These are phyloP conservation scores for Pochonia chlamydosporia DNA, from an alignment of 2,329 filamentous ascomycete species.

Conservation along the genomic window DNA sequence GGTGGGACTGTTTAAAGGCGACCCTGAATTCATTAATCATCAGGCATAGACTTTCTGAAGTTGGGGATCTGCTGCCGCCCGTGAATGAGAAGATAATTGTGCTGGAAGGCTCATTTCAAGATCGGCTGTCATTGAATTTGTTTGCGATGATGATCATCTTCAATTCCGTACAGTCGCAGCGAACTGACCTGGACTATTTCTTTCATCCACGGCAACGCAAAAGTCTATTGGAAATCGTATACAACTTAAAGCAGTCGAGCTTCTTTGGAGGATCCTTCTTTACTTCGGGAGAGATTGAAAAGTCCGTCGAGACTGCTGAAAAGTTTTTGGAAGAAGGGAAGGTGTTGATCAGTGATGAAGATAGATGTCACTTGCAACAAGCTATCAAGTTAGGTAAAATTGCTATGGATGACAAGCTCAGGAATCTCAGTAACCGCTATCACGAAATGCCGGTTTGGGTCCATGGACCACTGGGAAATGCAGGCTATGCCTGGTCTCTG, in stretches of 20 bases:
- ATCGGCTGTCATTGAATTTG: slow-evolving; percentile 75
- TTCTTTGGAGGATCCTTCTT: slow-evolving; percentile 83
- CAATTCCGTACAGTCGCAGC: slow-evolving; percentile 83
- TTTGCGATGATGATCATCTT: slow-evolving; percentile 80
- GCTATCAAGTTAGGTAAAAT: slow-evolving; percentile 61
- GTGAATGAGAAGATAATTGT: slow-evolving; percentile 67
- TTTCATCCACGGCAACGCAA: slow-evolving; percentile 73
- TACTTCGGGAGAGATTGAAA: slow-evolving; percentile 54
- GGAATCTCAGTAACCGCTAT: slow-evolving; percentile 59
- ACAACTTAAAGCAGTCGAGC: slow-evolving; percentile 74
- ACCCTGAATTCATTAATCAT: slow-evolving; percentile 77
- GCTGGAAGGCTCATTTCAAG: slow-evolving; percentile 77
- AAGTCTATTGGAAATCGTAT: slow-evolving; percentile 61
- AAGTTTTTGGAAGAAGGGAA: slow-evolving; percentile 60
- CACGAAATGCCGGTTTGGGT: slow-evolving; percentile 78
- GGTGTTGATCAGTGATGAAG: slow-evolving; percentile 52
- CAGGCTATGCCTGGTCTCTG: slow-evolving; percentile 63
- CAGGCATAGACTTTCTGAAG: slow-evolving; percentile 68
- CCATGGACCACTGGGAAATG: slow-evolving; percentile 56
- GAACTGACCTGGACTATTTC: slow-evolving; percentile 79
- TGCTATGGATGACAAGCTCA: slow-evolving; percentile 55
- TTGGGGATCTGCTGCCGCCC: slow-evolving; percentile 63
- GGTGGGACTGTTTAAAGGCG: slow-evolving; percentile 56
- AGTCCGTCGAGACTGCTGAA: slow-evolving; percentile 59
- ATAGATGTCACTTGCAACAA: slow-evolving; percentile 53